Evolutionary conservation across 1,139 yeast species (phyloP).

Genomic region (Yamadazyma aaseri): DNA sequence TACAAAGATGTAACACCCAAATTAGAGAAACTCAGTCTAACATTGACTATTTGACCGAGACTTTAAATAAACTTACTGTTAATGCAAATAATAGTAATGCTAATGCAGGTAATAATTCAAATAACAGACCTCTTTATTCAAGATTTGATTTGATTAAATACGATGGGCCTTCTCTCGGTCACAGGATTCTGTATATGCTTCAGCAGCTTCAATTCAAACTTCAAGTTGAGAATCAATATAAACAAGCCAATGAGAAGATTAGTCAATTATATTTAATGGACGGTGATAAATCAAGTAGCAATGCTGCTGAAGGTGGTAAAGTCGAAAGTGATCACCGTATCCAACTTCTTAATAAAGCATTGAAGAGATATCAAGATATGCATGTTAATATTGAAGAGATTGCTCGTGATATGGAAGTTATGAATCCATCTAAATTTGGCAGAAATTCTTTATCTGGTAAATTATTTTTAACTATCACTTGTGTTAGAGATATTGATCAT

Average conservation of each 20-base stretch:
- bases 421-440: constrained; percentile 66
- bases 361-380: constrained; percentile 86
- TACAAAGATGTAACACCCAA: constrained; percentile 86
- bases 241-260: constrained; percentile 88
- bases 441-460: constrained; percentile 84
- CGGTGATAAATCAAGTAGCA: constrained; percentile 82
- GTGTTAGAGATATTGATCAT: constrained; percentile 89
- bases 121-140: constrained; percentile 48
- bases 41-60: constrained; percentile 81
- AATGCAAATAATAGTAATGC: constrained; percentile 17
- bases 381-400: constrained; percentile 70
- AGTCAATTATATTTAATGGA: constrained; percentile 83
- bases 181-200: constrained; percentile 90
- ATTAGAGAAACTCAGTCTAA: constrained; percentile 90
- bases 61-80: constrained; percentile 61
- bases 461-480: constrained; percentile 65
- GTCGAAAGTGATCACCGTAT: constrained; percentile 84
- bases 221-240: constrained; percentile 90
- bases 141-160: constrained; percentile 82
- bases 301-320: constrained; percentile 87
- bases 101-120: constrained; percentile 6
- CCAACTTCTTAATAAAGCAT: constrained; percentile 75
- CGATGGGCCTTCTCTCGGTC: constrained; percentile 95
- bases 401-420: constrained; percentile 60
- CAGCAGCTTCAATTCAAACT: constrained; percentile 91